Evolutionary conservation across 2,329 filamentous ascomycete species (phyloP).

Genomic region (Zymoseptoria crescenta): DNA sequence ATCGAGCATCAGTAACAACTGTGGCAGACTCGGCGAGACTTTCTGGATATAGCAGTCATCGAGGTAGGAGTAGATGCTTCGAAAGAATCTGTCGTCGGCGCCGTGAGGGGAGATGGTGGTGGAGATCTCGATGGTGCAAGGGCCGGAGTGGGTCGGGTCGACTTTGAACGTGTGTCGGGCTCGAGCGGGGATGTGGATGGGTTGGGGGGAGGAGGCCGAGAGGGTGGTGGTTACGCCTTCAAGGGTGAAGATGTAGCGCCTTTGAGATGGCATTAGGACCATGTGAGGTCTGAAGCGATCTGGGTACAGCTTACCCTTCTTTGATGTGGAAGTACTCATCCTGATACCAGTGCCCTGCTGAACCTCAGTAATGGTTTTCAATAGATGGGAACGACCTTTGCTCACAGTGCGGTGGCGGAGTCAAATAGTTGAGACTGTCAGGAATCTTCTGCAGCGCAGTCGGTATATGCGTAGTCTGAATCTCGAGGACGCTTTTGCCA

Average conservation of each 20-base stretch:
- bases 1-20: constrained; percentile 23
- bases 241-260: constrained; percentile 25
- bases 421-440: constrained; percentile 18
- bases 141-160: constrained; percentile 19
- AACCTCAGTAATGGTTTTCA: neutral
- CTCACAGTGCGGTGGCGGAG: constrained; percentile 19
- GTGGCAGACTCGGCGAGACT: constrained; percentile 18
- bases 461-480: constrained; percentile 23
- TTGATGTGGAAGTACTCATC: constrained; percentile 24
- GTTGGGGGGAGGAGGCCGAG: constrained; percentile 20
- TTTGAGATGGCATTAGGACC: constrained; percentile 1
- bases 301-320: constrained; percentile 11
- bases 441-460: constrained; percentile 18
- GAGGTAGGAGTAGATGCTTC: constrained; percentile 25
- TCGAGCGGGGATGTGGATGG: constrained; percentile 17
- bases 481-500: constrained; percentile 24
- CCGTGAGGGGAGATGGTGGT: constrained; percentile 16
- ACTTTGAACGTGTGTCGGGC: constrained; percentile 25
- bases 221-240: constrained; percentile 18
- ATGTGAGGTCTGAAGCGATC: too few species aligned
- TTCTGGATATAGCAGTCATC: constrained; percentile 24
- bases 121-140: constrained; percentile 23
- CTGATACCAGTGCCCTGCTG: constrained; percentile 24
- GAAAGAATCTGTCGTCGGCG: constrained; percentile 22
- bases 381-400: neutral